Conservation (phyloP, 176 grass and related monocot species). For the Avena eriantha region DNA sequence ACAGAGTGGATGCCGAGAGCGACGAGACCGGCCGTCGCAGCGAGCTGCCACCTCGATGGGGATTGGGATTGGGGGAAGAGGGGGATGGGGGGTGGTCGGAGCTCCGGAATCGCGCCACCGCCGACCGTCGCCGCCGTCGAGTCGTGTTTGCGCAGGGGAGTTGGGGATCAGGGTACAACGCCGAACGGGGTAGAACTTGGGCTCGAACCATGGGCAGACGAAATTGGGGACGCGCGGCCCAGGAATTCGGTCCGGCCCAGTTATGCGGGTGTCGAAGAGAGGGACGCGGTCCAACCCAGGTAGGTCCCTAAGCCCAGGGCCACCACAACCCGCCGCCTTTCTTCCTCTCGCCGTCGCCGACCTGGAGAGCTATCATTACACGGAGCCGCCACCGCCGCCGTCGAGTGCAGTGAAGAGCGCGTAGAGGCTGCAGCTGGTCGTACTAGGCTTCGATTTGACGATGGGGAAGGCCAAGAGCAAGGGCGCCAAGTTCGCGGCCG, state of each 20-base stretch:
- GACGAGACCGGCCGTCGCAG: neutral
- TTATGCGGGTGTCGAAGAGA: neutral
- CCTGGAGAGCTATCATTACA: neutral
- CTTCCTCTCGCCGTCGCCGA: slow-evolving; percentile 11
- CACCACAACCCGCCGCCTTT: neutral
- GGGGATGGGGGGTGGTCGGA: neutral
- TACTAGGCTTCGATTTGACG: neutral
- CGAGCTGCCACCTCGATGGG: neutral
- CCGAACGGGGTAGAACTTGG: neutral
- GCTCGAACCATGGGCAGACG: neutral
- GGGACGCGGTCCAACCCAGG: too few species aligned
- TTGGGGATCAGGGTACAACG: neutral
- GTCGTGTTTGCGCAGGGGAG: neutral
- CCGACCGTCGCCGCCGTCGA: neutral
- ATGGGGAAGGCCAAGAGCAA: slow-evolving; percentile 82
- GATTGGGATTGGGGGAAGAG: neutral
- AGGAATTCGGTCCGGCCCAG: neutral
- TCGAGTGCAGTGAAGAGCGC: neutral
- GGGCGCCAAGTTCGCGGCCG: slow-evolving; percentile 66
- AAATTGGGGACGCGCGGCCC: neutral
- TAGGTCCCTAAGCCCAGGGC: too few species aligned
- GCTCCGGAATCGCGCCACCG: neutral
- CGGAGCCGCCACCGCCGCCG: slow-evolving; percentile 19
- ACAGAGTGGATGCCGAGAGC: neutral
- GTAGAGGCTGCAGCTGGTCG: neutral